These are phyloP conservation scores for Citrus sinensis DNA, from an alignment of 345 rosid species.

Conservation along the genomic window DNA sequence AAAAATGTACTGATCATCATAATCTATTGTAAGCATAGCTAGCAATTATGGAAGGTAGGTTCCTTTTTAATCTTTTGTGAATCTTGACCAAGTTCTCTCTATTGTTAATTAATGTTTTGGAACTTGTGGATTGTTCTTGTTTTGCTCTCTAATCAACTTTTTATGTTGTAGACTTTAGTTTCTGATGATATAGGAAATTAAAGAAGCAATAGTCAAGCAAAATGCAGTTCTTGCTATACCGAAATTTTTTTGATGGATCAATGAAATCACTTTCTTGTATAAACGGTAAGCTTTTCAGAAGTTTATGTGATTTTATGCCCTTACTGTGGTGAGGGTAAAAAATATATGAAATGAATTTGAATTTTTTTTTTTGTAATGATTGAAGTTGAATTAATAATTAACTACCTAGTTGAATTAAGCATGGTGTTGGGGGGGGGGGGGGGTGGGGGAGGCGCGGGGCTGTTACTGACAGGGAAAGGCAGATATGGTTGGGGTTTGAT, in stretches of 20 bases:
- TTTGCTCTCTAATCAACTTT: conserved; percentile 1
- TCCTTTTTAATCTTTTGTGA: conserved; percentile 14
- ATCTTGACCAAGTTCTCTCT: conserved; percentile 10
- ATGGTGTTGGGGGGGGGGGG: neutral
- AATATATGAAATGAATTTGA: neutral
- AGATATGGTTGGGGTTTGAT: conserved; percentile 19
- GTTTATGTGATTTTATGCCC: neutral
- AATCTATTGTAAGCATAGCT: conserved; percentile 22
- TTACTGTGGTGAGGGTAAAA: neutral
- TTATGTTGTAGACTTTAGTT: conserved; percentile 14
- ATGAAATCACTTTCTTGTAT: neutral
- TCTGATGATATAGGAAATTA: conserved; percentile 19
- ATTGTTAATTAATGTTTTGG: conserved; percentile 6
- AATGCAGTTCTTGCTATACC: conserved; percentile 1
- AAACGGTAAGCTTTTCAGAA: conserved; percentile 22
- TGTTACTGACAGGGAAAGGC: neutral
- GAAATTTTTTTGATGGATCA: conserved; percentile 5
- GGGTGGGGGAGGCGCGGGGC: neutral
- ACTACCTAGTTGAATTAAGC: neutral
- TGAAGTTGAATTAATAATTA: neutral
- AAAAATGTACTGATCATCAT: conserved; percentile 7
- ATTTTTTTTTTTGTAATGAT: neutral
- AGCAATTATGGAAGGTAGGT: conserved; percentile 15
- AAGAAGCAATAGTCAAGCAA: neutral
- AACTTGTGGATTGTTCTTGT: neutral